Conservation (phyloP, 805 yeast genomes). For the Suhomyces faveliae region DNA sequence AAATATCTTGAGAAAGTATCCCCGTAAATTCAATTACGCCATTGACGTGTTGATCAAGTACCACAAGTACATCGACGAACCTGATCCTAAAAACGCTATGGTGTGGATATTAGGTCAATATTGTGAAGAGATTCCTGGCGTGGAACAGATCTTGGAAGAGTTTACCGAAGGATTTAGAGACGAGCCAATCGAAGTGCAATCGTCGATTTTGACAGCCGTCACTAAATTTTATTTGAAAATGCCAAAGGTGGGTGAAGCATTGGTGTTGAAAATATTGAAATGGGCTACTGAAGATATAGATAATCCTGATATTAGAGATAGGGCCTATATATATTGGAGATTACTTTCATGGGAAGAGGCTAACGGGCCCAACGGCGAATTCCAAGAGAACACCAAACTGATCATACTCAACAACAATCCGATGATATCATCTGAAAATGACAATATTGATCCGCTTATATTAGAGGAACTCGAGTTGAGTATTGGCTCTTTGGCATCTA, state of each 20-base stretch:
- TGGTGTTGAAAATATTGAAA: constrained; percentile 60
- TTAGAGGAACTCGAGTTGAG: constrained; percentile 80
- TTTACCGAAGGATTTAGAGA: constrained; percentile 50
- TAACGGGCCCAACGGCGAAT: constrained; percentile 40
- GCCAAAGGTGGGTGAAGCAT: constrained; percentile 53
- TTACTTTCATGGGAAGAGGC: constrained; percentile 50
- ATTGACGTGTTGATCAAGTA: constrained; percentile 29
- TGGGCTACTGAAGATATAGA: constrained; percentile 70
- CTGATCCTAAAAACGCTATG: constrained; percentile 74
- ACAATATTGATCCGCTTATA: constrained; percentile 63
- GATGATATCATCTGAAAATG: constrained; percentile 61
- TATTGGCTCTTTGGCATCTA: constrained; percentile 79
- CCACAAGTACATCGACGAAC: constrained; percentile 56
- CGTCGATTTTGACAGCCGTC: constrained; percentile 68
- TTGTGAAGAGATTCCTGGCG: constrained; percentile 45
- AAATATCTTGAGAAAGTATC: constrained; percentile 75
- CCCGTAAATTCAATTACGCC: constrained; percentile 47
- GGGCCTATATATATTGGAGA: constrained; percentile 87
- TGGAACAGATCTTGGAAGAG: constrained; percentile 40
- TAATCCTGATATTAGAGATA: constrained; percentile 83
- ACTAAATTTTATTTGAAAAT: constrained; percentile 63
- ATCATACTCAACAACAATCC: constrained; percentile 66
- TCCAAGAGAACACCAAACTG: constrained; percentile 36
- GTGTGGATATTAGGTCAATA: constrained; percentile 85
- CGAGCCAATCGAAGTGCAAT: constrained; percentile 73